phyloP scores from a whole-genome alignment of 768 basidiomycete species.

The Kwoniella mangroviensis region DNA sequence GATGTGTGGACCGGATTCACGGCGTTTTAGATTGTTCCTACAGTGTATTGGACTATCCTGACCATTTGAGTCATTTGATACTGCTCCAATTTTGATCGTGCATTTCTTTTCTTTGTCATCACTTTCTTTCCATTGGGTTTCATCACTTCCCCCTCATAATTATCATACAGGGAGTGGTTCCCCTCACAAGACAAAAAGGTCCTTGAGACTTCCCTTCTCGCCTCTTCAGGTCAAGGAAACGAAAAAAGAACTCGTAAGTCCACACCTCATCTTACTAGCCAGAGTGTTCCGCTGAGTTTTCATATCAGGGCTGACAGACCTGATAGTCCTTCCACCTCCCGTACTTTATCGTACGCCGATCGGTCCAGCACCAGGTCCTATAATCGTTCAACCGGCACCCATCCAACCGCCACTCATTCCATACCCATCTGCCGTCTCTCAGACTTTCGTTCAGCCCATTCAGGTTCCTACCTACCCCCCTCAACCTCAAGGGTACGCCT shows the following conservation, averaged over 20 bases:
- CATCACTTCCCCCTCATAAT: not conserved
- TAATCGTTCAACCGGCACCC: constrained; percentile 11
- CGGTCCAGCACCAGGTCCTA: constrained; percentile 1
- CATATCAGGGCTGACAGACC: not conserved
- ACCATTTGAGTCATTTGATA: not conserved
- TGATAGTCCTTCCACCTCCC: constrained; percentile 8
- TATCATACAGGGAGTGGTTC: no score
- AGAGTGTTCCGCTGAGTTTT: not conserved
- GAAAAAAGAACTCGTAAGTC: not conserved
- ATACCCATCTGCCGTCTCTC: constrained; percentile 2
- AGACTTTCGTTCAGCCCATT: constrained; percentile 1
- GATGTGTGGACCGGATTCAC: not conserved
- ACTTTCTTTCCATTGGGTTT: not conserved
- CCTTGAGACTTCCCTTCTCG: not conserved
- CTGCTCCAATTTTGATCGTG: not conserved
- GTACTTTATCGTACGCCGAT: constrained; percentile 6
- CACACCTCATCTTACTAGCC: not conserved
- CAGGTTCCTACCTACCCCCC: constrained; percentile 6
- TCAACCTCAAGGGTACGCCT: not conserved
- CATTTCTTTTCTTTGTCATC: constrained; percentile 1
- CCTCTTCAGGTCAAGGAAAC: not conserved
- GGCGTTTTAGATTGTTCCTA: constrained; percentile 12
- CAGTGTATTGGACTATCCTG: not conserved
- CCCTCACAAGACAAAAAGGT: no score
- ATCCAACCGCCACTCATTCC: constrained; percentile 18